These are phyloP conservation scores for Nicotiana attenuata DNA, from an alignment of 257 asterid genomes.

Conservation along the genomic window DNA sequence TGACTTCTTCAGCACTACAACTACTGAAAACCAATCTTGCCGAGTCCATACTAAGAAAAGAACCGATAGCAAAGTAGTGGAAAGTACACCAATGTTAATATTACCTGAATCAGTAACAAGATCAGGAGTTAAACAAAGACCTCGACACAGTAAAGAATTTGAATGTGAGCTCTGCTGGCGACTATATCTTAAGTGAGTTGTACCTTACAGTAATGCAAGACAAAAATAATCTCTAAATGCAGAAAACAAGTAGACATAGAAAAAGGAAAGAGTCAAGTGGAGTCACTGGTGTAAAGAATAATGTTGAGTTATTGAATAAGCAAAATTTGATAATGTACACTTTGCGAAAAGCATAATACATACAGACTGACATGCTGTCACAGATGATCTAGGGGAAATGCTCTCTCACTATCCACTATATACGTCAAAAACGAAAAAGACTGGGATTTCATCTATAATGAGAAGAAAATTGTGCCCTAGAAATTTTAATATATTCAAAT, in stretches of 20 bases:
- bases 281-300: background rate
- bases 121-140: background rate
- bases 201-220: background rate
- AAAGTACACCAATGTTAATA: background rate
- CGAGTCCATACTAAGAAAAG: background rate
- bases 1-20: background rate
- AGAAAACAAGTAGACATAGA: background rate
- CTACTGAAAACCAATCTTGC: background rate
- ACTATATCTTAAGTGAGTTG: background rate
- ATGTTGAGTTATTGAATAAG: constrained; percentile 17
- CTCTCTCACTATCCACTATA: constrained; percentile 60
- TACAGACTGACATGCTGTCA: constrained; percentile 42
- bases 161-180: background rate
- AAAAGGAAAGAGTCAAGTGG: background rate
- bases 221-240: background rate
- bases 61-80: background rate
- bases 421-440: constrained; percentile 40
- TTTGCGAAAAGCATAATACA: constrained; percentile 33
- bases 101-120: background rate
- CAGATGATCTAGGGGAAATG: constrained; percentile 33
- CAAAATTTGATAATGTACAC: constrained; percentile 66
- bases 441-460: constrained; percentile 23
- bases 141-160: background rate
- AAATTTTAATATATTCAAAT: constrained; percentile 24
- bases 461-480: constrained; percentile 23